A percentile compares a stretch with the other conserved stretches of the same genome.
phyloP scores from a whole-genome alignment of 2,329 filamentous ascomycete species.

The Proliferodiscus dingleyae region DNA sequence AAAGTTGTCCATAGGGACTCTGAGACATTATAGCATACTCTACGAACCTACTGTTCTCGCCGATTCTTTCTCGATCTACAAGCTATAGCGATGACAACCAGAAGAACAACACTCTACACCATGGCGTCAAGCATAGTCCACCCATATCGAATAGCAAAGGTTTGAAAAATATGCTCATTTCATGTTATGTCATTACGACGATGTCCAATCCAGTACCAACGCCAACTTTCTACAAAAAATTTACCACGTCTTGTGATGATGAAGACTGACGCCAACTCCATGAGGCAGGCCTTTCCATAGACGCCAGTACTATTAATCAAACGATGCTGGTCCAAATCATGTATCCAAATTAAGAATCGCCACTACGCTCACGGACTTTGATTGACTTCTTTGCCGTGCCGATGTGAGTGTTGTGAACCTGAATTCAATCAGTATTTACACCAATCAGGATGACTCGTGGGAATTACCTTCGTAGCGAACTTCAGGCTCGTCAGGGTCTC shows the following conservation, averaged over 20 bases:
- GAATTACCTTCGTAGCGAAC: constrained; percentile 83
- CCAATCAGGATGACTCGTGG: not conserved
- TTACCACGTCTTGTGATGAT: not conserved
- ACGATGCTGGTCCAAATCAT: constrained; percentile 4
- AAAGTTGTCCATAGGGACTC: no score
- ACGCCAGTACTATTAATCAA: constrained; percentile 15
- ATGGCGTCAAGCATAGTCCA: no score
- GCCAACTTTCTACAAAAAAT: not conserved
- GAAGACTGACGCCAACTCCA: not conserved
- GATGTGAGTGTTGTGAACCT: constrained; percentile 87
- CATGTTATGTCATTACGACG: not conserved
- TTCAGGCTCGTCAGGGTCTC: constrained; percentile 93
- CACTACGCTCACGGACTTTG: constrained; percentile 43
- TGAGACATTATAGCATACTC: no score
- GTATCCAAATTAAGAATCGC: constrained; percentile 1
- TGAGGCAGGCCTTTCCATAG: not conserved
- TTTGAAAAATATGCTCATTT: no score
- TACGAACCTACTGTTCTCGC: no score
- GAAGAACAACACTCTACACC: no score
- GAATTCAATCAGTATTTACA: constrained; percentile 7
- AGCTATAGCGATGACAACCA: no score
- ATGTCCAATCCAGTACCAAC: not conserved
- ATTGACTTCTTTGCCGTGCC: constrained; percentile 77
- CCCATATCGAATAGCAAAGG: no score
- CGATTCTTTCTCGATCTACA: no score